Conservation (phyloP, 1,284 basidiomycete species). For the Mycosarcoma mackinlayi region DNA sequence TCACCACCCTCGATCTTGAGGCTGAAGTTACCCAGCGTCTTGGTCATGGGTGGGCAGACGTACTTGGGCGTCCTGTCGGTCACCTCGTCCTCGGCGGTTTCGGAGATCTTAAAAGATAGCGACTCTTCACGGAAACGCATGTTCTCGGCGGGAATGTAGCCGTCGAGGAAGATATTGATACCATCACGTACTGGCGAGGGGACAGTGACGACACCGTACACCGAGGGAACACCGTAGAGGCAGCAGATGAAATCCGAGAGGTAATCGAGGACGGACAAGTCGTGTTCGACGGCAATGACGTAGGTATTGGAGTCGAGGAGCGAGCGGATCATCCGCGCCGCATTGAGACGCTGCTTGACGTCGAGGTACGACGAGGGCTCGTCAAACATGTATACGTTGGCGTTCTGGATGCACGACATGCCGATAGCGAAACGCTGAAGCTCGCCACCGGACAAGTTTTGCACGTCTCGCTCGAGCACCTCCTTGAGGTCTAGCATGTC, state of each 20-base stretch:
- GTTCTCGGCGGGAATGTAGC: constrained; percentile 68
- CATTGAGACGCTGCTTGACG: constrained; percentile 68
- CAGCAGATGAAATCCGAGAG: constrained; percentile 68
- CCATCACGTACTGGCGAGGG: constrained; percentile 67
- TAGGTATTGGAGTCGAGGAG: constrained; percentile 66
- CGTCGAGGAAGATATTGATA: constrained; percentile 68
- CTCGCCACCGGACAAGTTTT: constrained; percentile 67
- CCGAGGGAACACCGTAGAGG: constrained; percentile 67
- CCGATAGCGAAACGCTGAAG: constrained; percentile 68
- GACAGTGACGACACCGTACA: constrained; percentile 68
- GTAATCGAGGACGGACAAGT: constrained; percentile 67
- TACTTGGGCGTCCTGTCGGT: constrained; percentile 58
- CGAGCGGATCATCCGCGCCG: constrained; percentile 64
- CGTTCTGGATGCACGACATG: constrained; percentile 67
- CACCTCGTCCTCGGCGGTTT: constrained; percentile 66
- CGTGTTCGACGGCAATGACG: constrained; percentile 68
- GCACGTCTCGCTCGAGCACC: constrained; percentile 65
- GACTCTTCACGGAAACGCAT: constrained; percentile 68
- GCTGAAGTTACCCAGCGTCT: constrained; percentile 65
- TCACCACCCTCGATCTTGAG: constrained; percentile 65
- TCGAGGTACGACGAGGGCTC: constrained; percentile 68
- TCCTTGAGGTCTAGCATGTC: constrained; percentile 62
- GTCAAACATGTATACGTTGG: constrained; percentile 69
- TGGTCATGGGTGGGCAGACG: constrained; percentile 65
- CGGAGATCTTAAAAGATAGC: constrained; percentile 67